Conservation (phyloP, 805 yeast genomes). For the Brettanomyces sp. region DNA sequence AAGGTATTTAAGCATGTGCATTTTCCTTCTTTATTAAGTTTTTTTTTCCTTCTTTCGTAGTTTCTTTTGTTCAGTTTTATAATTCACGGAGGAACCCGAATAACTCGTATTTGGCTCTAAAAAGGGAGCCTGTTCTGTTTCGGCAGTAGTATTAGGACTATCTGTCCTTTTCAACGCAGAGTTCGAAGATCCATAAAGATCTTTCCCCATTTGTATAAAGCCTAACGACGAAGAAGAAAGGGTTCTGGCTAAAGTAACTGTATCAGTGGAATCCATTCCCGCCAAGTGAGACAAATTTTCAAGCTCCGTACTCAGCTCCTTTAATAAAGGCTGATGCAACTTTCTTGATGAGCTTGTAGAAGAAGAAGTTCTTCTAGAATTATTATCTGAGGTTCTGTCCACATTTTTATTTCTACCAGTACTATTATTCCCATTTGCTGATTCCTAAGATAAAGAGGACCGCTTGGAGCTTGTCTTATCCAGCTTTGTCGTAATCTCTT, state of each 20-base stretch:
- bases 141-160: too few relatives aligned
- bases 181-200: constrained; percentile 26
- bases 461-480: constrained; percentile 19
- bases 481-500: constrained; percentile 36
- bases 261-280: constrained; percentile 71
- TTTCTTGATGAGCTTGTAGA: constrained; percentile 5
- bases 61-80: too few relatives aligned
- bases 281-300: constrained; percentile 68
- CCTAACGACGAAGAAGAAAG: constrained; percentile 64
- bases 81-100: too few relatives aligned
- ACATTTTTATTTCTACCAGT: not conserved
- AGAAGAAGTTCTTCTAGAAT: not conserved
- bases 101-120: too few relatives aligned
- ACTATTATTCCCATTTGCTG: constrained; percentile 2
- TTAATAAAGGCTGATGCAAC: constrained; percentile 44
- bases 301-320: constrained; percentile 66
- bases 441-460: constrained; percentile 17
- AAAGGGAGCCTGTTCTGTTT: too few relatives aligned
- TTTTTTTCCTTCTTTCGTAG: too few relatives aligned
- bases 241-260: constrained; percentile 73
- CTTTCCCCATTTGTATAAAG: constrained; percentile 39
- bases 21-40: too few relatives aligned
- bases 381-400: not conserved
- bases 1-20: too few relatives aligned
- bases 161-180: not conserved